Conservation (phyloP, 805 yeast species). For the Pichia eremophila region DNA sequence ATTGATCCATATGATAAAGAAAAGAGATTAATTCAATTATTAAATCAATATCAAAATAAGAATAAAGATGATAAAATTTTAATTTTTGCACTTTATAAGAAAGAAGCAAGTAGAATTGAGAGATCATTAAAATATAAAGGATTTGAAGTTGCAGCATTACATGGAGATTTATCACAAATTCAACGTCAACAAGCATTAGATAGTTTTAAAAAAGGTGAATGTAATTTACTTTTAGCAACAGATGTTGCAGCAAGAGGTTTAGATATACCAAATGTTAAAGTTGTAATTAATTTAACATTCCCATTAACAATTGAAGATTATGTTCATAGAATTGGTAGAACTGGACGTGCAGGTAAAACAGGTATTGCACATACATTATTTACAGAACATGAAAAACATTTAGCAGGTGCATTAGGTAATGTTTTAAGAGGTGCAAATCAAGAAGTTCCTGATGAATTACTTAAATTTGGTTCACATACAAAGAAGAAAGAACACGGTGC, state of each 20-base stretch:
- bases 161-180: slow-evolving; percentile 88
- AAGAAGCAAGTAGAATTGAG: slow-evolving; percentile 92
- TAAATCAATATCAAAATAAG: slow-evolving; percentile 60
- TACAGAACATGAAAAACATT: slow-evolving; percentile 93
- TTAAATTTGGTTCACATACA: slow-evolving; percentile 95
- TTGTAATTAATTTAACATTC: slow-evolving; percentile 92
- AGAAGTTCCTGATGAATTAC: slow-evolving; percentile 87
- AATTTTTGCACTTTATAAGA: slow-evolving; percentile 90
- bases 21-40: slow-evolving; percentile 56
- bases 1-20: slow-evolving; percentile 78
- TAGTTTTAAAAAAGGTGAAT: slow-evolving; percentile 72
- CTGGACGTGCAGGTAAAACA: slow-evolving; percentile 99
- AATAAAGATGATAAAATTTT: slow-evolving; percentile 70
- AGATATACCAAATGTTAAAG: slow-evolving; percentile 95
- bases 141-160: slow-evolving; percentile 82
- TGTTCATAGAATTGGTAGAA: slow-evolving; percentile 99
- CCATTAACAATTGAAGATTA: slow-evolving; percentile 97
- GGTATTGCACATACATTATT: slow-evolving; percentile 94
- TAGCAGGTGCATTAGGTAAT: slow-evolving; percentile 89
- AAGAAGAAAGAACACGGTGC: slow-evolving; percentile 96
- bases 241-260: slow-evolving; percentile 98
- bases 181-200: slow-evolving; percentile 86
- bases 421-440: slow-evolving; percentile 91
- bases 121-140: slow-evolving; percentile 62
- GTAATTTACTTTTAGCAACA: slow-evolving; percentile 79